Evolutionary conservation across 192 early-diverging fungal species (phyloP).

Genomic region (Oehlia diaphana): DNA sequence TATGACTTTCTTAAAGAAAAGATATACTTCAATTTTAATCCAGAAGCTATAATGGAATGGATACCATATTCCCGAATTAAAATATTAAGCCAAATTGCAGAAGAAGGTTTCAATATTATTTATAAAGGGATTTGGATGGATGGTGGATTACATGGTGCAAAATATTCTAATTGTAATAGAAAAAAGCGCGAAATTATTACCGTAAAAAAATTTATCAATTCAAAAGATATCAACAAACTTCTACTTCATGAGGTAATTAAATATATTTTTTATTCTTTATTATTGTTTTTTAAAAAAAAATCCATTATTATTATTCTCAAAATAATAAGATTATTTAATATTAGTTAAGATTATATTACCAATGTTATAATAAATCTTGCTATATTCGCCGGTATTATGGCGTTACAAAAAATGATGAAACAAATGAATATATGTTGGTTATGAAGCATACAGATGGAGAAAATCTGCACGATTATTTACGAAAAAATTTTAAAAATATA

Average conservation of each 20-base stretch:
- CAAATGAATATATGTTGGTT: background rate
- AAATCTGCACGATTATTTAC: background rate
- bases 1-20: too few species aligned
- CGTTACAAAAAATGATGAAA: background rate
- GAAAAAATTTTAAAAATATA: background rate
- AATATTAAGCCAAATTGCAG: too few species aligned
- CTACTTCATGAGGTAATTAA: background rate
- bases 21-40: too few species aligned
- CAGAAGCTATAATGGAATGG: too few species aligned
- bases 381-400: background rate
- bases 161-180: too few species aligned
- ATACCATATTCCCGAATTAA: too few species aligned
- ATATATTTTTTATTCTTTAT: too few species aligned
- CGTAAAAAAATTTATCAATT: background rate
- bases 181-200: background rate
- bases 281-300: too few species aligned
- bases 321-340: background rate
- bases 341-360: background rate
- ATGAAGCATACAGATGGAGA: constrained; percentile 9
- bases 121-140: background rate
- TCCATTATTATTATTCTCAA: too few species aligned
- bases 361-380: background rate
- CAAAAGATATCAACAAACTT: background rate
- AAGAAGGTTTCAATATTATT: too few species aligned
- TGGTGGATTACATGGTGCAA: background rate